These are phyloP conservation scores for Poa annua DNA, from an alignment of 176 grass and related monocot species.

Conservation along the genomic window DNA sequence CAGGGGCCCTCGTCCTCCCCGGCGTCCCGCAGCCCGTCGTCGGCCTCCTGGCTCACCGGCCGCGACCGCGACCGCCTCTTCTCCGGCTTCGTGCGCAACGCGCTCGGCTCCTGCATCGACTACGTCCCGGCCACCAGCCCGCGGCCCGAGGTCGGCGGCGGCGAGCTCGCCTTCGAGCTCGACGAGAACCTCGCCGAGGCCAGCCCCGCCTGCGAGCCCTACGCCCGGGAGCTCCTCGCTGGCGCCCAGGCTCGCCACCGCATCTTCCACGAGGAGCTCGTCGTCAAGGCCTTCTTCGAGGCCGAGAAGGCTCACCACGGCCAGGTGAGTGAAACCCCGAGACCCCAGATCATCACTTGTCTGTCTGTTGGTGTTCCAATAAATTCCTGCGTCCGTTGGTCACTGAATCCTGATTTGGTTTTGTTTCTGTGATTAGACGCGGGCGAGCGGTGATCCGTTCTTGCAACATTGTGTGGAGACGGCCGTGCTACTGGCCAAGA, in stretches of 20 bases:
- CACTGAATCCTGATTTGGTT: constrained; percentile 33
- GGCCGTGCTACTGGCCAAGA: constrained; percentile 69
- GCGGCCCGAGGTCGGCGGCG: constrained; percentile 36
- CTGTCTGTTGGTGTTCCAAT: not conserved
- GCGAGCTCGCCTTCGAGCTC: constrained; percentile 66
- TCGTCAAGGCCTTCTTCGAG: constrained; percentile 88
- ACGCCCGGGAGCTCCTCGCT: constrained; percentile 67
- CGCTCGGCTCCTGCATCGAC: constrained; percentile 78
- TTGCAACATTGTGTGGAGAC: constrained; percentile 95
- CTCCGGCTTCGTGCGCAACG: constrained; percentile 72
- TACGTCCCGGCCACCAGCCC: constrained; percentile 56
- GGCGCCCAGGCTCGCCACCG: constrained; percentile 73
- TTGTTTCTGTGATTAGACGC: constrained; percentile 54
- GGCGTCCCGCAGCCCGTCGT: constrained; percentile 64
- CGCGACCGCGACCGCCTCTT: constrained; percentile 67
- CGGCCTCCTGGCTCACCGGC: constrained; percentile 53
- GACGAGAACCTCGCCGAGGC: constrained; percentile 55
- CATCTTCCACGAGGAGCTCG: constrained; percentile 92
- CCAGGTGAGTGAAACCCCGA: constrained; percentile 67
- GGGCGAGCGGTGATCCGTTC: constrained; percentile 89
- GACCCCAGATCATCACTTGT: not conserved
- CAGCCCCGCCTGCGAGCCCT: constrained; percentile 58
- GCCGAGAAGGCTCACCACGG: constrained; percentile 87
- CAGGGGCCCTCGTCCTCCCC: constrained; percentile 57
- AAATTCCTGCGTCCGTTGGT: not conserved